Conservation (phyloP, 495 filamentous ascomycete species). For the Evansstolkia leycettana region DNA sequence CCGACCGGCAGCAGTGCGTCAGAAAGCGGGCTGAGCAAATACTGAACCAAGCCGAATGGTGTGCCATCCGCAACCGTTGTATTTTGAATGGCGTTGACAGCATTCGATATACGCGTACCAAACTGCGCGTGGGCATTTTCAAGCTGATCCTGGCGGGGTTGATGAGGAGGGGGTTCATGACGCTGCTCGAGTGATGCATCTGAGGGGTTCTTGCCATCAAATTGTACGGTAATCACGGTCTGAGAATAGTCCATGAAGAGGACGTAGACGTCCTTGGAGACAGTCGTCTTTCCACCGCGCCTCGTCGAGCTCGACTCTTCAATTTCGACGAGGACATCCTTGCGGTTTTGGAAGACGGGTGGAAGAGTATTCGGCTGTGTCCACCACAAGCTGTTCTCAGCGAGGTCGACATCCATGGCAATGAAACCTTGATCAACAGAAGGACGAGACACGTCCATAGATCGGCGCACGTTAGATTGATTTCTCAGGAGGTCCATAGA, state of each 20-base stretch:
- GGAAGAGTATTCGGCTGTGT: conserved; percentile 57
- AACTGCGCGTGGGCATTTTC: conserved; percentile 71
- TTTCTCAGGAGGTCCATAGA: conserved; percentile 57
- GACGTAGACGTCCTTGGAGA: conserved; percentile 72
- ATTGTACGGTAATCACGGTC: conserved; percentile 72
- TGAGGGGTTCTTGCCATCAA: conserved; percentile 59
- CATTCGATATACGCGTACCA: conserved; percentile 60
- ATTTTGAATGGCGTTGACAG: conserved; percentile 57
- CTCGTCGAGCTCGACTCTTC: conserved; percentile 64
- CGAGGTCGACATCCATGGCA: conserved; percentile 76
- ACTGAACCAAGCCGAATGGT: conserved; percentile 59
- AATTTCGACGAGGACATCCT: conserved; percentile 70
- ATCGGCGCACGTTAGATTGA: conserved; percentile 43
- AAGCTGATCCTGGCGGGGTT: conserved; percentile 83
- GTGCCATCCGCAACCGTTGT: conserved; percentile 74
- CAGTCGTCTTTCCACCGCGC: conserved; percentile 51
- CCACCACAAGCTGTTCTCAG: conserved; percentile 69
- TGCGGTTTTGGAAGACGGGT: conserved; percentile 67
- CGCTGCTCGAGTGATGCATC: conserved; percentile 70
- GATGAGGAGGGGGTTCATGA: conserved; percentile 74
- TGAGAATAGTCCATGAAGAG: conserved; percentile 94
- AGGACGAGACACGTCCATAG: conserved; percentile 56
- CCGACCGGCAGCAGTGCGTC: conserved; percentile 73
- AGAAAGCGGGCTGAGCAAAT: conserved; percentile 61
- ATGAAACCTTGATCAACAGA: conserved; percentile 69